These are phyloP conservation scores for Firmiana major DNA, from an alignment of 345 rosid species.

Conservation along the genomic window DNA sequence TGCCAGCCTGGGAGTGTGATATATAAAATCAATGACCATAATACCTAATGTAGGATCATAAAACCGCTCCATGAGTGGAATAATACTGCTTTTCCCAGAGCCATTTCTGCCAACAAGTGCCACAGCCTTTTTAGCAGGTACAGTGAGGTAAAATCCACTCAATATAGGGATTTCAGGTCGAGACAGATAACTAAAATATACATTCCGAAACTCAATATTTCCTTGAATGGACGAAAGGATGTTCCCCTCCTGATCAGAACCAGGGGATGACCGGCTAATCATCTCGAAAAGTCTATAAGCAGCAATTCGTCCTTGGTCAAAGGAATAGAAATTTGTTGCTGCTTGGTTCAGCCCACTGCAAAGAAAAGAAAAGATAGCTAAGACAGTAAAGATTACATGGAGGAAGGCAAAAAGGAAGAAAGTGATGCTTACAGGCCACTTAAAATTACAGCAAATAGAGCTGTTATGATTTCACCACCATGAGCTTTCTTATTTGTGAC, in stretches of 20 bases:
- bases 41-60: slow-evolving; percentile 98
- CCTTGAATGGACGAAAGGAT: slow-evolving; percentile 60
- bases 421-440: slow-evolving; percentile 88
- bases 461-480: slow-evolving; percentile 88
- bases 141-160: slow-evolving; percentile 95
- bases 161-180: slow-evolving; percentile 96
- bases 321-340: slow-evolving; percentile 94
- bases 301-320: slow-evolving; percentile 98
- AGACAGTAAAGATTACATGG: slow-evolving; percentile 6
- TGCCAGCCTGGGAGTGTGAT: neutral
- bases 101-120: slow-evolving; percentile 99
- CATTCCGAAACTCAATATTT: slow-evolving; percentile 93
- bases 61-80: slow-evolving; percentile 96
- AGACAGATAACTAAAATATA: slow-evolving; percentile 94
- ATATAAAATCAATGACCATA: slow-evolving; percentile 10
- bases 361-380: slow-evolving; percentile 6
- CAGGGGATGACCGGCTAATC: slow-evolving; percentile 87
- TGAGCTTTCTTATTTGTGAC: slow-evolving; percentile 50
- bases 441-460: slow-evolving; percentile 83
- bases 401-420: slow-evolving; percentile 20
- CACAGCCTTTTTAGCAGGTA: slow-evolving; percentile 88
- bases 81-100: slow-evolving; percentile 95
- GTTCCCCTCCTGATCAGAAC: slow-evolving; percentile 70
- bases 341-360: slow-evolving; percentile 94
- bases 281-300: slow-evolving; percentile 97